These are phyloP conservation scores for Eruca vesicaria DNA, from an alignment of 441 rosid genomes.

Conservation along the genomic window DNA sequence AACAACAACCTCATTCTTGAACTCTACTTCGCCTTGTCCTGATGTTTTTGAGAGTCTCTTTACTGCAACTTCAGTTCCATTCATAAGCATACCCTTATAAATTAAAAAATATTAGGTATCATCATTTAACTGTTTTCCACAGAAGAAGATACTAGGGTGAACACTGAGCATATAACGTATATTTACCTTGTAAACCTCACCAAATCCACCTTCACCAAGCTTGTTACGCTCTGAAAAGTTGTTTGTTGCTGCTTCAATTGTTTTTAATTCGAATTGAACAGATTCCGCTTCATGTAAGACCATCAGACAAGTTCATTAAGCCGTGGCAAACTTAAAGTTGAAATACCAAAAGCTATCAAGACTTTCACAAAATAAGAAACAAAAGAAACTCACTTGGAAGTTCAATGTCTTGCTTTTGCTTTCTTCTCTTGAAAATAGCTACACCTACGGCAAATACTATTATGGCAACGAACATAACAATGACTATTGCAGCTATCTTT, in stretches of 20 bases:
- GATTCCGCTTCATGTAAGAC: slow-evolving; percentile 11
- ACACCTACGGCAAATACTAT: background rate
- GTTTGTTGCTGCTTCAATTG: background rate
- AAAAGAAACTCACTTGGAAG: slow-evolving; percentile 1
- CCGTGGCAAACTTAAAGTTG: background rate
- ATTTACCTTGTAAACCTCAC: slow-evolving; percentile 5
- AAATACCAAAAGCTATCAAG: background rate
- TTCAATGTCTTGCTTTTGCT: background rate
- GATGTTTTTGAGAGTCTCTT: slow-evolving; percentile 1
- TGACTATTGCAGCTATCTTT: slow-evolving; percentile 1
- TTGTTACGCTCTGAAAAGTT: slow-evolving; percentile 1
- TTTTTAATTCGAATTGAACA: slow-evolving; percentile 16
- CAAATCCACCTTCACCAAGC: slow-evolving; percentile 3
- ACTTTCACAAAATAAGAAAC: background rate
- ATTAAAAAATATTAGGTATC: background rate
- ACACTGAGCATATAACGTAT: background rate
- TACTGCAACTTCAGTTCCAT: slow-evolving; percentile 9
- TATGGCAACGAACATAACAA: background rate
- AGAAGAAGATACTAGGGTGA: background rate
- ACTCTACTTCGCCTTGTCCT: slow-evolving; percentile 4
- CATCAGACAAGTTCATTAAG: background rate
- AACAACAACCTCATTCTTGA: background rate
- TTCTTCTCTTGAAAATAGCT: slow-evolving; percentile 3
- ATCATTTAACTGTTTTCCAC: background rate
- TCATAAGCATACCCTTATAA: background rate